Evolutionary conservation across 148 eudicot genomes (phyloP).

Genomic region (Diospyros lotus): DNA sequence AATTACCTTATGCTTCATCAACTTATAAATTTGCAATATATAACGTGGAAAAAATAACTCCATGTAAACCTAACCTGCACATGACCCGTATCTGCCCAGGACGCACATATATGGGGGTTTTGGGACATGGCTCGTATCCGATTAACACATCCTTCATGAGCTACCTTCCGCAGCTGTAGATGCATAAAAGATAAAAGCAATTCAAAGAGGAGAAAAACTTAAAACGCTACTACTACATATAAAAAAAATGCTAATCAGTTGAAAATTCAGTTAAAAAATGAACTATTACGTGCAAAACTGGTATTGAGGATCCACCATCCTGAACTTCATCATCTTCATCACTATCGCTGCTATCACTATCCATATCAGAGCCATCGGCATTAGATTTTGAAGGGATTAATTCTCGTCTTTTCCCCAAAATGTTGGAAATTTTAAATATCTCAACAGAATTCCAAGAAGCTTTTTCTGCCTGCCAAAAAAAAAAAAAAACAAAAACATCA

Average conservation of each 20-base stretch:
- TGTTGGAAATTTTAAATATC: slow-evolving; percentile 70
- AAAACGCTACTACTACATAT: not conserved
- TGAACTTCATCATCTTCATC: slow-evolving; percentile 58
- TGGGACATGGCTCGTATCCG: slow-evolving; percentile 91
- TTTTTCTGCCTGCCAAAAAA: slow-evolving; percentile 62
- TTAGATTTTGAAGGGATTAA: slow-evolving; percentile 48
- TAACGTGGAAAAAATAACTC: too few species aligned
- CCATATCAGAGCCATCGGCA: slow-evolving; percentile 63
- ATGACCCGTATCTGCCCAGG: slow-evolving; percentile 83
- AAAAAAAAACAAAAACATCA: slow-evolving; percentile 7
- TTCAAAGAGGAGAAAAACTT: not conserved
- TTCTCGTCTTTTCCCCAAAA: slow-evolving; percentile 76
- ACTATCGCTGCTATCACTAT: slow-evolving; percentile 65
- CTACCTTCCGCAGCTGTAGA: slow-evolving; percentile 77
- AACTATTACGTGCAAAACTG: slow-evolving; percentile 66
- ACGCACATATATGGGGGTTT: slow-evolving; percentile 81
- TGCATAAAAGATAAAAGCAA: not conserved
- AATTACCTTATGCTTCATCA: not conserved
- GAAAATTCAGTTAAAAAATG: not conserved
- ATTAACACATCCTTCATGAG: slow-evolving; percentile 87
- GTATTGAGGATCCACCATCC: slow-evolving; percentile 42
- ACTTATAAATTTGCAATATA: not conserved
- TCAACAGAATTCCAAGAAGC: slow-evolving; percentile 68
- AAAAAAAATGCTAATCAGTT: not conserved
- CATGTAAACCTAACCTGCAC: slow-evolving; percentile 50